Evolutionary conservation across 352 stramenopile genomes (phyloP).

Genomic region (Globisporangium echinulatum): DNA sequence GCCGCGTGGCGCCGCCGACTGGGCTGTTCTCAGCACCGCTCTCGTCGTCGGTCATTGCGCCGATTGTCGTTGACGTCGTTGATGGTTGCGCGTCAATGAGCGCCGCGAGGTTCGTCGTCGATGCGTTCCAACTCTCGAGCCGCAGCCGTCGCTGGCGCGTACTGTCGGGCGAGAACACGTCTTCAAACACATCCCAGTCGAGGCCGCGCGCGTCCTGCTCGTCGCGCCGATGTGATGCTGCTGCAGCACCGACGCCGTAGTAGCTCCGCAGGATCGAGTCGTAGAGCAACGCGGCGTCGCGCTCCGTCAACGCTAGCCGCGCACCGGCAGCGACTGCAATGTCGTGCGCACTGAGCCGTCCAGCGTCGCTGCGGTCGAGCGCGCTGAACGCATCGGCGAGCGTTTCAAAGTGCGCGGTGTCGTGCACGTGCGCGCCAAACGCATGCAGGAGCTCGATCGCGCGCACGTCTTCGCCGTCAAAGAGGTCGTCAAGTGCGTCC

Average conservation of each 20-base stretch:
- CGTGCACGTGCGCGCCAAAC: constrained; percentile 43
- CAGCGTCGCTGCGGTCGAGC: constrained; percentile 37
- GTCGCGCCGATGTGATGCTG: constrained; percentile 9
- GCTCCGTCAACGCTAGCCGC: constrained; percentile 22
- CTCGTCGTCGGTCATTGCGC: constrained; percentile 18
- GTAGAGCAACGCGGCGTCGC: constrained; percentile 45
- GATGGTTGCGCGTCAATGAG: not conserved
- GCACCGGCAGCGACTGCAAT: constrained; percentile 31
- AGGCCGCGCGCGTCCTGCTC: constrained; percentile 38
- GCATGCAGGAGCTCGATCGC: constrained; percentile 66
- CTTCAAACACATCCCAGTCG: constrained; percentile 70
- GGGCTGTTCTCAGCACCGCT: constrained; percentile 20
- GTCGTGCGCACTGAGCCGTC: constrained; percentile 38
- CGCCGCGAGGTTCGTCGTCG: constrained; percentile 44
- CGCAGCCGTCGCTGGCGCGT: constrained; percentile 53
- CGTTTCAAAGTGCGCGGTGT: constrained; percentile 33
- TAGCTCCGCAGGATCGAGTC: constrained; percentile 61
- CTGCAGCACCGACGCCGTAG: constrained; percentile 37
- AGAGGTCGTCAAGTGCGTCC: constrained; percentile 69
- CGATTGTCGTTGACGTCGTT: constrained; percentile 5
- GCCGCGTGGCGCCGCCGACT: constrained; percentile 12
- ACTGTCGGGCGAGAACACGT: constrained; percentile 70
- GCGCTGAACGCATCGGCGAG: constrained; percentile 50
- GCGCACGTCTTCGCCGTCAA: constrained; percentile 68
- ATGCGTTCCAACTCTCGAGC: constrained; percentile 55